Conservation (phyloP, 257 asterid genomes). For the Asclepias syriaca region DNA sequence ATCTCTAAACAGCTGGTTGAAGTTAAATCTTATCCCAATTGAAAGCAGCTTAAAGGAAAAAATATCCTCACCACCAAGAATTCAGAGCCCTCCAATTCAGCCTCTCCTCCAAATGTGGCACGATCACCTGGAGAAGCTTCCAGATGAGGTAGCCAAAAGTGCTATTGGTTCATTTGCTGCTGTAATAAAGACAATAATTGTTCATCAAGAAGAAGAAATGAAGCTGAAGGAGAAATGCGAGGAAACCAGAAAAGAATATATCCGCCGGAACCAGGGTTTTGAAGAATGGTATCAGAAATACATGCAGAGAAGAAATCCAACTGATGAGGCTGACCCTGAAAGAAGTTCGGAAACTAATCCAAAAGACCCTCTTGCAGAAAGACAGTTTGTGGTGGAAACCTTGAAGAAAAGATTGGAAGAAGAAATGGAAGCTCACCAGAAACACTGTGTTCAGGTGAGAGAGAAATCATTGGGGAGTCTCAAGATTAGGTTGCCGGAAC, state of each 20-base stretch:
- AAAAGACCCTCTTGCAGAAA: constrained; percentile 59
- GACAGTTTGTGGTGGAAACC: constrained; percentile 64
- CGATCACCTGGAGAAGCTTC: constrained; percentile 86
- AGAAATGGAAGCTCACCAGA: constrained; percentile 73
- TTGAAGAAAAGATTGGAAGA: constrained; percentile 71
- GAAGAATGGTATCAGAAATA: constrained; percentile 85
- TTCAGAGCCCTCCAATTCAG: constrained; percentile 63
- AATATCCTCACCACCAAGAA: constrained; percentile 57
- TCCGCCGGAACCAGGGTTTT: constrained; percentile 64
- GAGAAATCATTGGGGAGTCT: constrained; percentile 77
- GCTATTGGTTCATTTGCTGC: constrained; percentile 79
- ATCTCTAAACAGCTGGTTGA: constrained; percentile 72
- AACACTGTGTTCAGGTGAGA: constrained; percentile 78
- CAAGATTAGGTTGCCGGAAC: constrained; percentile 77
- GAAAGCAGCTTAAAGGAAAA: constrained; percentile 79
- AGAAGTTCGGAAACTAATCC: constrained; percentile 27
- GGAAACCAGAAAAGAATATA: constrained; percentile 68
- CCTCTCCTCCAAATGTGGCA: constrained; percentile 74
- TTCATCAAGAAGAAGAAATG: constrained; percentile 88
- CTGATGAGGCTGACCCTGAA: constrained; percentile 38
- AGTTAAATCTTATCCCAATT: constrained; percentile 74
- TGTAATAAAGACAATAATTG: constrained; percentile 64
- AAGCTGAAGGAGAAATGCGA: constrained; percentile 81
- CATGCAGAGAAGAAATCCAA: constrained; percentile 41
- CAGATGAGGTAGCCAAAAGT: constrained; percentile 75